Percentiles rank a stretch among this genome's conserved stretches.
These are phyloP conservation scores for Lasiosphaeria ovina DNA, from an alignment of 495 filamentous ascomycete species.

Conservation along the genomic window DNA sequence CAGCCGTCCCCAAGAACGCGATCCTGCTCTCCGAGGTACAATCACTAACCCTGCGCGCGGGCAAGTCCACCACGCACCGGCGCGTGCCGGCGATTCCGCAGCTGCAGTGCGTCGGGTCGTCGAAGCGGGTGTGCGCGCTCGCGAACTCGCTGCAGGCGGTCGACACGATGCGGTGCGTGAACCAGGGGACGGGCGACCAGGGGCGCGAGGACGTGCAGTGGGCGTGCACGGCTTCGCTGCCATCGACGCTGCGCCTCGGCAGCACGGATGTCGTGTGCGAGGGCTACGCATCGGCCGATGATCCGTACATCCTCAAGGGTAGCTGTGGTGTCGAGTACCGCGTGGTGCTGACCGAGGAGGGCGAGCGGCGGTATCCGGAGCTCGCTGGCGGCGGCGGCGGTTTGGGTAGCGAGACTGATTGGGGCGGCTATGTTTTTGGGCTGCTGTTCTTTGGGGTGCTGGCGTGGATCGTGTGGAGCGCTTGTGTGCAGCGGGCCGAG, in stretches of 20 bases:
- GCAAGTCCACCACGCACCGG: constrained; percentile 63
- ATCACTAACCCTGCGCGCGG: constrained; percentile 69
- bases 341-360: constrained; percentile 74
- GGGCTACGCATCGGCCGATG: constrained; percentile 72
- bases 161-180: constrained; percentile 84
- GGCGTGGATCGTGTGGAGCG: constrained; percentile 51
- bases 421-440: constrained; percentile 30
- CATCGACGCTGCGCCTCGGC: constrained; percentile 82
- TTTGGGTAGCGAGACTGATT: constrained; percentile 11
- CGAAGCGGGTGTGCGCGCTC: constrained; percentile 50
- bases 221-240: constrained; percentile 80
- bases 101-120: constrained; percentile 71
- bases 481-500: constrained; percentile 27
- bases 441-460: constrained; percentile 44
- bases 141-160: constrained; percentile 56
- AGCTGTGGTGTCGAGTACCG: constrained; percentile 93
- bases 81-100: constrained; percentile 77
- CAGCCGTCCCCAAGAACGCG: constrained; percentile 23
- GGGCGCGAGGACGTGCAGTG: constrained; percentile 74
- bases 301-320: constrained; percentile 81
- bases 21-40: constrained; percentile 41
- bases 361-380: constrained; percentile 66
- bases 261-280: constrained; percentile 91
- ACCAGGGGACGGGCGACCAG: constrained; percentile 66
- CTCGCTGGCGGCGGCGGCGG: constrained; percentile 24